Conservation (phyloP, 2,329 filamentous ascomycete genomes). For the Claviceps fusiformis region DNA sequence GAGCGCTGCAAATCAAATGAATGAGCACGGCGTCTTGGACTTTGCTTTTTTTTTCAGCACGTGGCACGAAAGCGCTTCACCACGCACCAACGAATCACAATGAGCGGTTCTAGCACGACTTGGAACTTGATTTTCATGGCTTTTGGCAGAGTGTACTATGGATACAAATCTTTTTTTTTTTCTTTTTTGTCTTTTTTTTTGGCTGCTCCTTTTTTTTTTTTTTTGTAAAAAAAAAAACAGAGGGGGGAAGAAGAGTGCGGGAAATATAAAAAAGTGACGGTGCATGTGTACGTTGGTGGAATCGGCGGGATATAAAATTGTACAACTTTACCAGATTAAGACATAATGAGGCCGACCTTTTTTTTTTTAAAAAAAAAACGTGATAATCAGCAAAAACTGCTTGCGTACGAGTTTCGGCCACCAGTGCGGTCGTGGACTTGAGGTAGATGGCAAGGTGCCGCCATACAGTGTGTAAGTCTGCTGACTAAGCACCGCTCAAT, state of each 20-base stretch:
- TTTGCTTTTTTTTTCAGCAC: conserved; percentile 24
- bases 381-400: neutral
- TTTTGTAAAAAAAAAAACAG: no score
- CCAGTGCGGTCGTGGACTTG: no score
- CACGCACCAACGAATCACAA: conserved; percentile 22
- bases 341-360: neutral
- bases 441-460: no score
- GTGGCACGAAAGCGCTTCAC: conserved; percentile 38
- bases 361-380: neutral
- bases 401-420: neutral
- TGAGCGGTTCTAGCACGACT: conserved; percentile 17
- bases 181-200: no score
- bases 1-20: conserved; percentile 2
- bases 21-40: conserved; percentile 41
- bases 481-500: conserved; percentile 6
- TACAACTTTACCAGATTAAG: neutral
- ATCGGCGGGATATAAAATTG: neutral
- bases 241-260: neutral
- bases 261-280: neutral
- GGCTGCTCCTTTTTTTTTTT: neutral
- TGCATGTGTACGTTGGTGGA: neutral
- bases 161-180: neutral
- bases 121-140: conserved; percentile 11
- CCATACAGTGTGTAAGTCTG: no score
- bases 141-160: neutral